Evolutionary conservation across 495 filamentous ascomycete genomes (phyloP).

Genomic region (Oleoguttula mirabilis): DNA sequence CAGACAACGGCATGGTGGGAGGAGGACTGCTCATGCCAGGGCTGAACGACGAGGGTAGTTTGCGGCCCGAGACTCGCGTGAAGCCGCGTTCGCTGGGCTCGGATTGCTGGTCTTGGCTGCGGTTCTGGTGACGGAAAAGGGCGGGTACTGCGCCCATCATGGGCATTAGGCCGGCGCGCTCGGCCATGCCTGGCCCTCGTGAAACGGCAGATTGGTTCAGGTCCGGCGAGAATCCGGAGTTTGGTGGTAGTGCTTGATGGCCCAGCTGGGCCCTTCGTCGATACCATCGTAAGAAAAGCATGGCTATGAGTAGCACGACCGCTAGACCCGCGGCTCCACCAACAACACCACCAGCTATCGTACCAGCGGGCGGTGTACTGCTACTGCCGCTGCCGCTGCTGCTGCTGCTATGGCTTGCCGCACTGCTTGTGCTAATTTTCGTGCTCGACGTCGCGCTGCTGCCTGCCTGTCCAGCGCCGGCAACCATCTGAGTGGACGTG

Average conservation of each 20-base stretch:
- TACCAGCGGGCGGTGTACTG: slow-evolving; percentile 14
- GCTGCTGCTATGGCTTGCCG: not conserved
- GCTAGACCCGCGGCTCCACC: slow-evolving; percentile 23
- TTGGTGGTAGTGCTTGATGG: slow-evolving; percentile 14
- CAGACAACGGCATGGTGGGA: slow-evolving; percentile 3
- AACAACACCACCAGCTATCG: slow-evolving; percentile 22
- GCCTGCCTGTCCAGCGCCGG: not conserved
- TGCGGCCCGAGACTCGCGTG: slow-evolving; percentile 21
- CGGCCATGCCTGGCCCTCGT: slow-evolving; percentile 17
- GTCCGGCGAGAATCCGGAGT: slow-evolving; percentile 5
- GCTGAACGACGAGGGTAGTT: slow-evolving; percentile 21
- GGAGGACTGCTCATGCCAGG: slow-evolving; percentile 18
- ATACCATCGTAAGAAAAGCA: slow-evolving; percentile 22
- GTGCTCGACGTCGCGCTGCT: not conserved
- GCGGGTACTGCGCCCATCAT: slow-evolving; percentile 12
- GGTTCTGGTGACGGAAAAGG: slow-evolving; percentile 16
- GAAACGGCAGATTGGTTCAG: not conserved
- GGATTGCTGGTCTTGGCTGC: slow-evolving; percentile 1
- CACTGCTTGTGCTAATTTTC: not conserved
- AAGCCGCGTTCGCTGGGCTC: slow-evolving; percentile 17
- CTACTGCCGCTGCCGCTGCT: slow-evolving; percentile 1
- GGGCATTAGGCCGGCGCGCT: slow-evolving; percentile 16
- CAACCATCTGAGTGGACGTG: not conserved
- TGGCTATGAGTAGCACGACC: slow-evolving; percentile 18
- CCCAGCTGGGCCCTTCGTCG: slow-evolving; percentile 11